Conservation (phyloP, 352 stramenopile genomes). For the Pythium phragmiticola region DNA sequence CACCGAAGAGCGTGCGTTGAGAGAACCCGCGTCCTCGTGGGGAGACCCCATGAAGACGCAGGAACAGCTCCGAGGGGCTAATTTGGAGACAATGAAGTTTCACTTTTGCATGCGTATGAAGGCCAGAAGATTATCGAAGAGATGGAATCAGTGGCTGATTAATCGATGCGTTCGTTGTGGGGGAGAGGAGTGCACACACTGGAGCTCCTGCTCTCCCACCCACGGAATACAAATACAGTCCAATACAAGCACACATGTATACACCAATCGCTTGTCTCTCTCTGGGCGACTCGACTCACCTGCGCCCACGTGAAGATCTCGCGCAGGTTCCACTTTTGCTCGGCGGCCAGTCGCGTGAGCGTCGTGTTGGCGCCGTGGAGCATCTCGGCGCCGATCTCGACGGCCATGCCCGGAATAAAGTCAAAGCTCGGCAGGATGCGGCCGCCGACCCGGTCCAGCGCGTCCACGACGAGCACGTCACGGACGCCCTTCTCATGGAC, state of each 20-base stretch:
- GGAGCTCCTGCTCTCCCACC: neutral
- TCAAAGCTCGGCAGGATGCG: slow-evolving; percentile 59
- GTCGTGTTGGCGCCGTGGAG: slow-evolving; percentile 77
- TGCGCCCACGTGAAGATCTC: slow-evolving; percentile 88
- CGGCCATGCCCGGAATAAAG: slow-evolving; percentile 70
- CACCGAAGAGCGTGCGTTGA: slow-evolving; percentile 49
- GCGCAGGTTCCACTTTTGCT: slow-evolving; percentile 63
- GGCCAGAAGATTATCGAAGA: slow-evolving; percentile 73
- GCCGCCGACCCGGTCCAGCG: slow-evolving; percentile 57
- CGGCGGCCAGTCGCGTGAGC: slow-evolving; percentile 61
- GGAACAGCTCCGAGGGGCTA: slow-evolving; percentile 67
- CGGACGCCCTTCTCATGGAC: slow-evolving; percentile 48
- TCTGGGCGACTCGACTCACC: slow-evolving; percentile 39
- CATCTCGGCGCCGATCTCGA: slow-evolving; percentile 77
- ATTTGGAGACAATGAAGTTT: slow-evolving; percentile 71
- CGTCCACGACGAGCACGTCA: slow-evolving; percentile 78
- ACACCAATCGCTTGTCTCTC: neutral
- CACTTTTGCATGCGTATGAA: slow-evolving; percentile 89
- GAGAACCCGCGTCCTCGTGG: neutral
- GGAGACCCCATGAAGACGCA: neutral
- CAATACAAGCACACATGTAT: slow-evolving; percentile 22
- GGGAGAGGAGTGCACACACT: neutral
- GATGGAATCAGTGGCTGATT: slow-evolving; percentile 81
- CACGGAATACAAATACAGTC: neutral
- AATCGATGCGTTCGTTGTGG: slow-evolving; percentile 65